Base-by-base conservation (phyloP, 2,329 filamentous ascomycete genomes). In the Ceratocystis alfenasii region DNA sequence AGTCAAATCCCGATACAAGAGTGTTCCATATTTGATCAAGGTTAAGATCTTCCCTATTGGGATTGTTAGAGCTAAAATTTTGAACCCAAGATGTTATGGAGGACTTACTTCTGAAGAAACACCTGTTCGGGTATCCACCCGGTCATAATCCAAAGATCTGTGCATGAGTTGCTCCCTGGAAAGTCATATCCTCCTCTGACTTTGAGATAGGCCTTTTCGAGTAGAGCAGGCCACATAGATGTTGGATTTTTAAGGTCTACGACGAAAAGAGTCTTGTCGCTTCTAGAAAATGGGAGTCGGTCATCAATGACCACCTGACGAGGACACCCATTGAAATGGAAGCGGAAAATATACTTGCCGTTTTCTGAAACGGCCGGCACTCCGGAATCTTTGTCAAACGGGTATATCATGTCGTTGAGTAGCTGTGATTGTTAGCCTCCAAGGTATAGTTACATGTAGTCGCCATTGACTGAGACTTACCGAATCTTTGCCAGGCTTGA, bases 121-220 rank as follows among this genome's bases (percentile, higher is more conserved):
- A 97, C 78, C 74, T 99, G 94, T 75, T 99, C 92, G 0, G 94
- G 94, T 62, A 99, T 91, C 94, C 94, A 99, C 36, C 94, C 93
- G 0, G 89, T 95, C 65, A 99, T 76, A 1, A 95, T 87, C 84
- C 90, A 95, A 3, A 99, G 77, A 75, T 99, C 94, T 1, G 93
- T 97, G 10, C 90, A 92, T 0, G 93, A 97, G 74, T 97, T 97
- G 72, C 94, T 97, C 6, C 94, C 94, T 0, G 94, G 93, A 70
- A 99, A 99, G 72, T 99, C 92, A 74, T 99, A 99, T 44, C 94
- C 94, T 33, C 94, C 94, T 66, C 93, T 84, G 10, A 97, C 85
- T 77, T 97, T 99, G 1, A 99, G 79, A 71, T 99, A 99, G 0
- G 94, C 94, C 73, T 99, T 99, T 74, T 99, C 94, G 17, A 97